These are phyloP conservation scores for Aspergillus novoparasiticus DNA, from an alignment of 2,329 filamentous ascomycete species.

Conservation along the genomic window DNA sequence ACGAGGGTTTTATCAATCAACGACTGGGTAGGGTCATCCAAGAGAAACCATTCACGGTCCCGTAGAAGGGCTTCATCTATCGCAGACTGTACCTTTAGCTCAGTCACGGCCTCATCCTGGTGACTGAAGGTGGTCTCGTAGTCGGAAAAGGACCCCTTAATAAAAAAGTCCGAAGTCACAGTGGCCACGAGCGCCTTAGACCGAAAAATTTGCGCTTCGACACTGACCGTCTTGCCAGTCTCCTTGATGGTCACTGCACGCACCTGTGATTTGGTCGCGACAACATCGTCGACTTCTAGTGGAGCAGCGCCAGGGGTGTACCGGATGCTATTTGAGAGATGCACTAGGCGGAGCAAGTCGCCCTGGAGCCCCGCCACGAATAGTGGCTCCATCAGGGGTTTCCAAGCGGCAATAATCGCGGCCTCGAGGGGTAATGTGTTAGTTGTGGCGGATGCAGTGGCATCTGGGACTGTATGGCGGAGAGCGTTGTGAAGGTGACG, in stretches of 20 bases:
- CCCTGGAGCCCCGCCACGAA: constrained; percentile 9
- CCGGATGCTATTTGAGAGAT: constrained; percentile 19
- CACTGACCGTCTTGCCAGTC: constrained; percentile 13
- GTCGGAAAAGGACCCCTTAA: not conserved
- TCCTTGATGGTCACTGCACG: constrained; percentile 17
- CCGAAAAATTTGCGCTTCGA: constrained; percentile 6
- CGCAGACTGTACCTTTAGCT: not conserved
- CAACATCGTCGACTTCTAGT: constrained; percentile 17
- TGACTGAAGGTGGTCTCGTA: not conserved
- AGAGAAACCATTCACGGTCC: constrained; percentile 8
- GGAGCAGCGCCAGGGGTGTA: constrained; percentile 11
- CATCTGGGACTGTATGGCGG: constrained; percentile 2
- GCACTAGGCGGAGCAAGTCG: constrained; percentile 21
- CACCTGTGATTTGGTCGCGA: constrained; percentile 16
- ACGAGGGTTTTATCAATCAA: constrained; percentile 4
- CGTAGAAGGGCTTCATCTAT: constrained; percentile 1
- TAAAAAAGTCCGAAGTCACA: not conserved
- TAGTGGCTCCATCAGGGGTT: constrained; percentile 17
- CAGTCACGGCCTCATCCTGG: not conserved
- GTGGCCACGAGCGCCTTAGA: not conserved
- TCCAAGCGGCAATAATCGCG: constrained; percentile 19
- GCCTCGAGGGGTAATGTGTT: not conserved
- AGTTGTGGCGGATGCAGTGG: constrained; percentile 7
- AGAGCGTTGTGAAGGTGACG: not conserved
- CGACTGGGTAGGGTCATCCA: not conserved